Conservation (phyloP, 2,329 filamentous ascomycete species). For the Thielaviopsis musarum region DNA sequence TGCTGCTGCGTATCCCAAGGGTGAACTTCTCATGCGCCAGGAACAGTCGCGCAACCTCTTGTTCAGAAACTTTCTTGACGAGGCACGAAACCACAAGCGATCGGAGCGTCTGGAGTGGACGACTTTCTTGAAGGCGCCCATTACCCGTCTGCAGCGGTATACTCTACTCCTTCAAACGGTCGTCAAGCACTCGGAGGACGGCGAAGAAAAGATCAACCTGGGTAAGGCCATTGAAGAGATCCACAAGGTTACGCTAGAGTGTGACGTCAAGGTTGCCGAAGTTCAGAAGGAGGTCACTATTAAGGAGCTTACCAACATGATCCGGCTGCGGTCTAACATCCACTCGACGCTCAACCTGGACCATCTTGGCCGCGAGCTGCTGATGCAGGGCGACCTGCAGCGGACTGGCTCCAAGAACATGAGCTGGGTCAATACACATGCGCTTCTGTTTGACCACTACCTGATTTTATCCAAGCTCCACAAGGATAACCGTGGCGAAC, state of each 20-base stretch:
- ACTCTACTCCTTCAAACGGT: slow-evolving; percentile 69
- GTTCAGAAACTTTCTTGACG: slow-evolving; percentile 73
- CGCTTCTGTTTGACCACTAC: slow-evolving; percentile 91
- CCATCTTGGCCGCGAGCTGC: slow-evolving; percentile 80
- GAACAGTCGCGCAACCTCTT: slow-evolving; percentile 72
- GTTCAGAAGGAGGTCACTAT: slow-evolving; percentile 82
- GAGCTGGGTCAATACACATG: slow-evolving; percentile 85
- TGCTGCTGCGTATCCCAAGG: slow-evolving; percentile 70
- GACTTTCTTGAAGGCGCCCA: slow-evolving; percentile 82
- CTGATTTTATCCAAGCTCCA: slow-evolving; percentile 78
- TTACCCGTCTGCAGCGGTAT: slow-evolving; percentile 84
- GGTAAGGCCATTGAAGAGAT: slow-evolving; percentile 80
- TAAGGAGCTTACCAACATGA: slow-evolving; percentile 65
- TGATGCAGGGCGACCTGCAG: slow-evolving; percentile 78
- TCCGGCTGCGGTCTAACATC: slow-evolving; percentile 76
- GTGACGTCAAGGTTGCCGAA: slow-evolving; percentile 81
- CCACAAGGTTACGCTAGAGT: slow-evolving; percentile 73
- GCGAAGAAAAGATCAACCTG: slow-evolving; percentile 77
- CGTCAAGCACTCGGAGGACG: slow-evolving; percentile 65
- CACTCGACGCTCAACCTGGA: slow-evolving; percentile 80
- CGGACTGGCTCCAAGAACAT: slow-evolving; percentile 79
- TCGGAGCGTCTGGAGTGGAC: slow-evolving; percentile 83
- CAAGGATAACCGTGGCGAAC: slow-evolving; percentile 54
- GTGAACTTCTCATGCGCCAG: slow-evolving; percentile 65
- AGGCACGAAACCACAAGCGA: slow-evolving; percentile 58